A percentile compares a stretch with the other conserved stretches of the same genome.
Conservation (phyloP, 768 basidiomycete genomes). For the Tulasnella calospora region DNA sequence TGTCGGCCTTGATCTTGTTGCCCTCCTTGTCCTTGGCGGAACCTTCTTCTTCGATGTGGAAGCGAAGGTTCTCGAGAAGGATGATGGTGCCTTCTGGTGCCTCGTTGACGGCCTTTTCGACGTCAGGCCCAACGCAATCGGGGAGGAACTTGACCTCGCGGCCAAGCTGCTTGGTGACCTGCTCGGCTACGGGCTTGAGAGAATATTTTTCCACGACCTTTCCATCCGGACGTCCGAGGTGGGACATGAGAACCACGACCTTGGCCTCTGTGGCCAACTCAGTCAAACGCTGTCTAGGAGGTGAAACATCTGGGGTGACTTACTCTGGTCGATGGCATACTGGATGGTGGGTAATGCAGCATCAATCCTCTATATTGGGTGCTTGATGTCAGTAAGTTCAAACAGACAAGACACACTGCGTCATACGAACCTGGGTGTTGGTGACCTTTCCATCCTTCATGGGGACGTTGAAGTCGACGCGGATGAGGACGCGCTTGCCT, state of each 20-base stretch:
- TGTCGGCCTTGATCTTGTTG: constrained; percentile 89
- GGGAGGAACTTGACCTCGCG: constrained; percentile 73
- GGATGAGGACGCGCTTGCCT: constrained; percentile 84
- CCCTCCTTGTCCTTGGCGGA: constrained; percentile 90
- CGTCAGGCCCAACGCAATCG: constrained; percentile 81
- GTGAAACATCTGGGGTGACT: constrained; percentile 27
- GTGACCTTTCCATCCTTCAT: constrained; percentile 83
- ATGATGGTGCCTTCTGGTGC: constrained; percentile 68
- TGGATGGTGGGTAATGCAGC: constrained; percentile 93
- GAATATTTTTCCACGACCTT: constrained; percentile 85
- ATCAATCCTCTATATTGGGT: constrained; percentile 75
- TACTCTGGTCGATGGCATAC: constrained; percentile 84
- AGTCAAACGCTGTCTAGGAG: constrained; percentile 5
- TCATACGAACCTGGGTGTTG: constrained; percentile 78
- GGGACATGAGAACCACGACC: constrained; percentile 90
- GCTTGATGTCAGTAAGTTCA: background rate
- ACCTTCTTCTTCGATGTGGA: constrained; percentile 98
- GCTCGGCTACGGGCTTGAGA: constrained; percentile 76
- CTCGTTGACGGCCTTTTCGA: constrained; percentile 69
- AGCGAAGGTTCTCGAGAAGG: constrained; percentile 95
- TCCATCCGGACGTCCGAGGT: constrained; percentile 95
- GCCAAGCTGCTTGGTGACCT: constrained; percentile 68
- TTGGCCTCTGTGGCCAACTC: constrained; percentile 55
- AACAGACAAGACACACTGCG: background rate
- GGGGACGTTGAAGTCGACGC: constrained; percentile 95